Evolutionary conservation across 768 basidiomycete genomes (phyloP), one percentile per base, ranked within the genome.

Genomic region (Psilocybe azurescens): DNA sequence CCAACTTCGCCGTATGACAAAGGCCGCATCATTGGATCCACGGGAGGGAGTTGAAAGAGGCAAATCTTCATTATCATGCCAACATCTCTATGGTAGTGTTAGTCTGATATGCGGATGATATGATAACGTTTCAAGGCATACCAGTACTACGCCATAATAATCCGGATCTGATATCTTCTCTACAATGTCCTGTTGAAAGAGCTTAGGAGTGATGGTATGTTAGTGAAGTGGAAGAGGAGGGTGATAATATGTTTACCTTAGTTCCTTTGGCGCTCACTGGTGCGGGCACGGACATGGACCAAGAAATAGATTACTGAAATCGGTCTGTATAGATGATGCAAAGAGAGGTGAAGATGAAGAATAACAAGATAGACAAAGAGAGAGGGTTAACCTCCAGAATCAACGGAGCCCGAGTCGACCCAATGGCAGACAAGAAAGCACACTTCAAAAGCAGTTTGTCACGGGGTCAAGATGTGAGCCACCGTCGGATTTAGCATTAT

Each of bases 31-130:
- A 94, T 79, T 11, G 91, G 90, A 74, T 94, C 91, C 24, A 57
- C 47, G 46, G 79, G 67, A 58, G 80, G 80, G 69, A 16, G 74
- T 75, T 29, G 77, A 72, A 3, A 80, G 76, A 33, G 81, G 82
- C 13, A 85, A 71, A 61, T 93, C 92, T 65, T 95, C 93, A 9
- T 88, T 87, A 72, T 95, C 93, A 64, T 93, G 89, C 94, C 94
- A 95, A 69, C 89, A 93, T 75, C 92, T 86, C 94, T 95, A 18
- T 28, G 53, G 29, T 20, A 55, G 9, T 8, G 30, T 58, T 16
- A 46, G 36, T 16, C n/a, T 56, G 13, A 28, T 49, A 9, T 29
- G 54, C 44, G 53, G 28, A 29, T 24, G 11, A 38, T 44, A 48
- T 18, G 8, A 30, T 18, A 33, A 39, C 29, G 33, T 36, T 11